Conservation (phyloP, 2,329 filamentous ascomycete genomes). For the Arthroderma uncinatum region DNA sequence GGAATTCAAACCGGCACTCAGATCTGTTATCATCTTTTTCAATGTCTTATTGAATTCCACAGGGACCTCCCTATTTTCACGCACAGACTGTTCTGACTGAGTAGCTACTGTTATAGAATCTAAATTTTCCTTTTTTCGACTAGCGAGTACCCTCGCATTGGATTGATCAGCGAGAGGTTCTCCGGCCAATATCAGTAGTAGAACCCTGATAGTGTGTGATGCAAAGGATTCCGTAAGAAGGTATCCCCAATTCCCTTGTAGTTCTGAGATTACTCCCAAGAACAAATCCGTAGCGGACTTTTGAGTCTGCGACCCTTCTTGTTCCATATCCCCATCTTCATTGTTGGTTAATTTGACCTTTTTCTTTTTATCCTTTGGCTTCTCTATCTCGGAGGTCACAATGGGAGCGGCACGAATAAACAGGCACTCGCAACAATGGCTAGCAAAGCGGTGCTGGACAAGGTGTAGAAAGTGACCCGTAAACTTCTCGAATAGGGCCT, state of each 20-base stretch:
- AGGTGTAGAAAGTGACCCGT: slow-evolving; percentile 76
- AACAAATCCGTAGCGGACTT: slow-evolving; percentile 75
- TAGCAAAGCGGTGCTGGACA: slow-evolving; percentile 90
- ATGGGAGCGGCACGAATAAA: slow-evolving; percentile 73
- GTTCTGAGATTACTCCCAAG: slow-evolving; percentile 68
- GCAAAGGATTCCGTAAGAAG: slow-evolving; percentile 81
- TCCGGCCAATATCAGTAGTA: slow-evolving; percentile 76
- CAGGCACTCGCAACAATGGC: slow-evolving; percentile 90
- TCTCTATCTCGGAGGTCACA: slow-evolving; percentile 59
- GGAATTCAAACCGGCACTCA: slow-evolving; percentile 62
- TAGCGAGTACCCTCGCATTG: slow-evolving; percentile 66
- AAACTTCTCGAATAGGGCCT: slow-evolving; percentile 75
- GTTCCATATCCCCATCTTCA: slow-evolving; percentile 36
- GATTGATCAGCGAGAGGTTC: slow-evolving; percentile 61
- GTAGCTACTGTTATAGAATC: slow-evolving; percentile 44
- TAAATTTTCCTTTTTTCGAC: slow-evolving; percentile 83
- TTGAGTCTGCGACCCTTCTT: slow-evolving; percentile 33
- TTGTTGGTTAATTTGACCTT: slow-evolving; percentile 23
- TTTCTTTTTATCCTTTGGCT: slow-evolving; percentile 26
- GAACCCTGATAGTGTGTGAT: slow-evolving; percentile 77
- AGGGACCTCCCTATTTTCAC: slow-evolving; percentile 53
- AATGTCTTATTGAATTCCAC: slow-evolving; percentile 65
- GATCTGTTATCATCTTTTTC: slow-evolving; percentile 70
- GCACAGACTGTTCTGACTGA: slow-evolving; percentile 38
- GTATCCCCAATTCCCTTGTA: slow-evolving; percentile 73